phyloP scores from a whole-genome alignment of 768 basidiomycete species.

The Scleroderma bovista region DNA sequence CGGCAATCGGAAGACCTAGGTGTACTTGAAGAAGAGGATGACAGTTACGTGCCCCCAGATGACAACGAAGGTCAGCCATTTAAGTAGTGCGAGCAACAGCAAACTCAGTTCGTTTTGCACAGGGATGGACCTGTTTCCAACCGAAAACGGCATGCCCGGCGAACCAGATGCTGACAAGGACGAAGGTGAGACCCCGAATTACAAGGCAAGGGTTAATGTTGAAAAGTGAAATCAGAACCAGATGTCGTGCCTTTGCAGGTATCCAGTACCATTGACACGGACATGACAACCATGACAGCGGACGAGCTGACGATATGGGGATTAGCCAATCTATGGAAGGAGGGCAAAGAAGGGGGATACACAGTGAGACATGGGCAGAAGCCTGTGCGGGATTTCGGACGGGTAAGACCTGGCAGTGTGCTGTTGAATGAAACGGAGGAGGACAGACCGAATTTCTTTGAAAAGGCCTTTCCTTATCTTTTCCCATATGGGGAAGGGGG shows the following conservation, averaged over 20 bases:
- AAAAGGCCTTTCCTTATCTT: too few species aligned
- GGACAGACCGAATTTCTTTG: too few species aligned
- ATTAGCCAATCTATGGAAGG: conserved; percentile 17
- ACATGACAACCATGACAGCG: conserved; percentile 16
- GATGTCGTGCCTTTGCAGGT: background rate
- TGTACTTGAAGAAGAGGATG: conserved; percentile 30
- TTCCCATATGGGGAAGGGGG: too few species aligned
- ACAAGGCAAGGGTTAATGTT: too few species aligned
- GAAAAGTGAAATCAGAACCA: background rate
- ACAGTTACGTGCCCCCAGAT: conserved; percentile 15
- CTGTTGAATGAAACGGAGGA: too few species aligned
- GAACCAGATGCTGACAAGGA: too few species aligned
- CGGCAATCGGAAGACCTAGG: conserved; percentile 32
- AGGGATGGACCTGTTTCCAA: too few species aligned
- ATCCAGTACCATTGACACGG: conserved; percentile 15
- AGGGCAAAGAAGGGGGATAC: conserved; percentile 20
- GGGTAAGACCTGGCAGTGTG: background rate
- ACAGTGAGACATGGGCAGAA: conserved; percentile 13
- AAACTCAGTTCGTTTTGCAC: too few species aligned
- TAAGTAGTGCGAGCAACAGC: too few species aligned
- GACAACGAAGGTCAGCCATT: too few species aligned
- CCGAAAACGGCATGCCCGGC: too few species aligned
- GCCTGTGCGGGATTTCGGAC: conserved; percentile 12
- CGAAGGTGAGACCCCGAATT: too few species aligned
- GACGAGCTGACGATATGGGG: conserved; percentile 23